phyloP scores from a whole-genome alignment of 331 rosid genomes.

The Rhamnella rubrinervis region DNA sequence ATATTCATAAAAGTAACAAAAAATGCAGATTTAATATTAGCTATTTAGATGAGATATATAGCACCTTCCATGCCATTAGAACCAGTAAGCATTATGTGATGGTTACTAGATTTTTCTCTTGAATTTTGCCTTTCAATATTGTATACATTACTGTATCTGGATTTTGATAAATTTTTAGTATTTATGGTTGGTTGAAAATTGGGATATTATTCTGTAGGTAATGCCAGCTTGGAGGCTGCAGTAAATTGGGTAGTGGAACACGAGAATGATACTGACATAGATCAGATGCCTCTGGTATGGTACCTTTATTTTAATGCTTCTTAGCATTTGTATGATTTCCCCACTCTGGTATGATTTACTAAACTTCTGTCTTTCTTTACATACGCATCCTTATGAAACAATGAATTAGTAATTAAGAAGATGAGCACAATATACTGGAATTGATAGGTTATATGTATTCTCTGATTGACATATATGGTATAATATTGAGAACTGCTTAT shows the following conservation, averaged over 20 bases:
- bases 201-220: slow-evolving; percentile 52
- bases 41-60: too few relatives aligned
- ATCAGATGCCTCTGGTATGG: slow-evolving; percentile 85
- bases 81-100: not conserved
- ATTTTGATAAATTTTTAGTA: not conserved
- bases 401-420: not conserved
- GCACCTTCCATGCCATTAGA: not conserved
- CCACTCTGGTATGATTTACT: not conserved
- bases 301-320: slow-evolving; percentile 12
- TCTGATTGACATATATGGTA: not conserved
- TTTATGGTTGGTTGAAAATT: slow-evolving; percentile 19
- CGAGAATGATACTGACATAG: slow-evolving; percentile 75
- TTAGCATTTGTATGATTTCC: not conserved
- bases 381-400: not conserved
- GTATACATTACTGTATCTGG: not conserved
- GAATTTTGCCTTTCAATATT: not conserved
- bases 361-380: not conserved
- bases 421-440: not conserved
- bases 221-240: slow-evolving; percentile 79
- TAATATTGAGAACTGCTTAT: not conserved
- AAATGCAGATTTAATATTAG: too few relatives aligned
- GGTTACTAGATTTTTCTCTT: not conserved
- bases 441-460: not conserved
- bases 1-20: too few relatives aligned
- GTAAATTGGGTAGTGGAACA: slow-evolving; percentile 90